Base-by-base conservation (phyloP, 352 stramenopile genomes). In the Thraustochytrium striatum region DNA sequence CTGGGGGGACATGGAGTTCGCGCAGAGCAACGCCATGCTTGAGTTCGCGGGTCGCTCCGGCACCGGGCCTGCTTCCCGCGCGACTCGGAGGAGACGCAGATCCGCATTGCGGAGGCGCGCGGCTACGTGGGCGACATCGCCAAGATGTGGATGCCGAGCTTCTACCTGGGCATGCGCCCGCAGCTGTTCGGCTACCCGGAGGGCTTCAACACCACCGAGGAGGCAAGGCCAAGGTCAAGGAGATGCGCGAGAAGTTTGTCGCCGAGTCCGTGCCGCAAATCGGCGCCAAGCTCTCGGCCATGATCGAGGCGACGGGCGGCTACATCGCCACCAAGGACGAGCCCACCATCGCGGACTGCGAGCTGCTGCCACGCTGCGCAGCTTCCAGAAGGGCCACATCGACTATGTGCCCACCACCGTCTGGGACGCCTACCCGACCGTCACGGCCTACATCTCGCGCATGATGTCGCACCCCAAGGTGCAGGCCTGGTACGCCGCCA, bases 341-440 rank as follows among this genome's bases (percentile, higher is more conserved):
- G 35, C 82, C 86, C 35, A 88, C 85, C 0, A 90, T 90, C 84
- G 86, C 86, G 9, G 86, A 90, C 78, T 87, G 86, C 70, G 16
- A 82, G 1, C 65, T 82, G 0, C 82, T 88, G 58, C 72, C 81
- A 16, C 59, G 1, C 69, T 89, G 21, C 39, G 58, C 28, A 81
- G 72, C 25, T 88, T 87, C 62, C 83, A 81, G 7, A 83, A 70
- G n/a, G 85, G 85, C 28, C 61, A 87, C 70, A 78, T 88, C 0
- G 85, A 90, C 78, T 65, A 88, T 72, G 75, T 90, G 2, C 81
- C 83, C 13, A 58, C 79, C 5, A 72, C 84, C 9, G 87, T 69
- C 36, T 70, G 89, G 41, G 79, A 85, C 38, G 53, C 32, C 36
- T 57, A 86, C 81, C 75, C 83, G 16, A 83, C 83, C 43, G 35